Base-by-base conservation (phyloP, 306 rosid genomes). In the Oemleria cerasiformis region DNA sequence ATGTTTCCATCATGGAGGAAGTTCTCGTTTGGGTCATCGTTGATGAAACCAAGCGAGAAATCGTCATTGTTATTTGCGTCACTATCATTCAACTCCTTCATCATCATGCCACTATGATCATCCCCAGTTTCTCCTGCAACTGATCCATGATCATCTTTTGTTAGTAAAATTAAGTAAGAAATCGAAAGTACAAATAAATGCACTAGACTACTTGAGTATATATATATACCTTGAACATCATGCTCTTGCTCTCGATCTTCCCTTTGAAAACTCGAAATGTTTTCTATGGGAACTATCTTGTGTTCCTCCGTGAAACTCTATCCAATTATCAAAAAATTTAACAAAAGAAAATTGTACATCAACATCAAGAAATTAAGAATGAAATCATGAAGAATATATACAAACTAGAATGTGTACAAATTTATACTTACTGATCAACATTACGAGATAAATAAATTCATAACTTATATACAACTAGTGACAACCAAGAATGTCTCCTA, bases 251-350 rank as follows among this genome's bases (percentile, higher is more conserved):
- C 63, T 55, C n/a, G 36, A 9, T 81, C 85, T 44, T 84, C 86
- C 65, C 78, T 83, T 50, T 36, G 96, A 73, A 82, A 87, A 78
- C 79, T 68, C 49, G 93, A 75, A 66, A 87, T 83, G 67, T 83
- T 84, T 75, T 90, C 87, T 17, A 87, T 78, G 6, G 96, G 90
- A 51, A 90, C 83, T 71, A 88, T 54, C 82, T 87, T 90, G 70
- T 78, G 92, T 51, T 90, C 91, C 71, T 87, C 97, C 78, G 70
- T 80, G 54, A 82, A 87, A 81, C 76, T 85, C 98, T 93, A 81
- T 71, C 61, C 67, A 79, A 66, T 25, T 62, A 47, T 42, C 3
- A 13, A n/a, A 76, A 25, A 25, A 25, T 25, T 25, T 25, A 25
- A 25, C 30, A 74, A 64, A 54, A 13, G 47, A 17, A 63, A 40